phyloP scores from a whole-genome alignment of 768 basidiomycete genomes.

The Auricularia cornea region DNA sequence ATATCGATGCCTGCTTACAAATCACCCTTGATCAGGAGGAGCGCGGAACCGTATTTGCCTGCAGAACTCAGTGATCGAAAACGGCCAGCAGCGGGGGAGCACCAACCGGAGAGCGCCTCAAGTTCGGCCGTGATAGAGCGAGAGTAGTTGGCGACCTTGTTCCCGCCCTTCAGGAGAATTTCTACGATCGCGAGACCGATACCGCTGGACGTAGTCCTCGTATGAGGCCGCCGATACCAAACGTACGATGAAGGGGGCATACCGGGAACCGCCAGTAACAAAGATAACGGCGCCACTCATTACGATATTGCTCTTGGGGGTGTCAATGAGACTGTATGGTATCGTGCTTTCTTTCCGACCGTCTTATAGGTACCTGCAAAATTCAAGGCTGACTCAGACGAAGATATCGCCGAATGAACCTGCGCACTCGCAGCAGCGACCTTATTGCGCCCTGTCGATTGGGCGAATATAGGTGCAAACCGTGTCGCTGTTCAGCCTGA shows the following conservation, averaged over 20 bases:
- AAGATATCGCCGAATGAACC: too few species aligned
- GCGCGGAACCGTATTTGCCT: constrained; percentile 13
- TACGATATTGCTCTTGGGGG: not conserved
- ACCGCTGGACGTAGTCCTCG: constrained; percentile 30
- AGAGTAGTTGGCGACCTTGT: constrained; percentile 69
- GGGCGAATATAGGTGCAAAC: too few species aligned
- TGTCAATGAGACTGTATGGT: not conserved
- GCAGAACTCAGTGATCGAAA: not conserved
- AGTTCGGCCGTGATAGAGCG: constrained; percentile 64
- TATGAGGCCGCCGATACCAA: constrained; percentile 1
- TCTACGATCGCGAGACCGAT: constrained; percentile 74
- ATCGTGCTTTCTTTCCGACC: not conserved
- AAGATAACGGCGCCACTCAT: not conserved
- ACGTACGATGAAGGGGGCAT: not conserved
- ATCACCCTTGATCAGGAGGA: constrained; percentile 61
- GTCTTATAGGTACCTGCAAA: too few species aligned
- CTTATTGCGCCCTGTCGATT: too few species aligned
- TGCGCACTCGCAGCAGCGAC: too few species aligned
- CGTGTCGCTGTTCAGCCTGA: too few species aligned
- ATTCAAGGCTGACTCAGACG: too few species aligned
- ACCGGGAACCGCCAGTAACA: not conserved
- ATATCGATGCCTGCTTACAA: constrained; percentile 41
- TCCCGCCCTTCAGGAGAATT: constrained; percentile 50
- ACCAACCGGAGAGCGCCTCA: constrained; percentile 32
- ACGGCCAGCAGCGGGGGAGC: constrained; percentile 12